phyloP scores from a whole-genome alignment of 805 yeast genomes.

The Myxozyma monticola region DNA sequence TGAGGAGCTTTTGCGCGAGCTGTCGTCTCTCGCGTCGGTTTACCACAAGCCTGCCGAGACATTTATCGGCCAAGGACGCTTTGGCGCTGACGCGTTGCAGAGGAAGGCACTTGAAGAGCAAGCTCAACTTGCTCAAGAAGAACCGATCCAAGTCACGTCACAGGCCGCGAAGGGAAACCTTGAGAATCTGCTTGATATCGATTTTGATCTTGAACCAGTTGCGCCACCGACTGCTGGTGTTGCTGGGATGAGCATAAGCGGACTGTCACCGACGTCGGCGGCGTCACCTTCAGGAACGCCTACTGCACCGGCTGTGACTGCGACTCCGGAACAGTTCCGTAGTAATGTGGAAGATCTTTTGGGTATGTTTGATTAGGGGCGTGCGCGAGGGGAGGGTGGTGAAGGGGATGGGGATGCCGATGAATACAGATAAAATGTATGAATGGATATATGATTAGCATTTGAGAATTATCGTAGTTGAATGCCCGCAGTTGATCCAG shows the following conservation, averaged over 20 bases:
- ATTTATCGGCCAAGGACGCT: constrained; percentile 51
- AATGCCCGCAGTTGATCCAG: no score
- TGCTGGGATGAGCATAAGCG: constrained; percentile 66
- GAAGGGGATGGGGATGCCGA: background rate
- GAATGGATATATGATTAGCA: background rate
- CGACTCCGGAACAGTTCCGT: constrained; percentile 25
- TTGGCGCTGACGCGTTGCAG: constrained; percentile 45
- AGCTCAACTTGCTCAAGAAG: constrained; percentile 72
- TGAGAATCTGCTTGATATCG: constrained; percentile 84
- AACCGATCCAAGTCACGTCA: constrained; percentile 45
- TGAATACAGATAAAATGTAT: background rate
- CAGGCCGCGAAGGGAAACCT: constrained; percentile 54
- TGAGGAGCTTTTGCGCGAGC: constrained; percentile 67
- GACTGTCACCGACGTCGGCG: constrained; percentile 33
- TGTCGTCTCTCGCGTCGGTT: constrained; percentile 84
- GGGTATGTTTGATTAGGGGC: constrained; percentile 27
- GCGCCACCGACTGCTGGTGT: constrained; percentile 47
- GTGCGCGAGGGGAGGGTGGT: background rate
- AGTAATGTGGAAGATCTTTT: constrained; percentile 30
- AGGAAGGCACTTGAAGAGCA: constrained; percentile 70
- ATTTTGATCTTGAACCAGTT: constrained; percentile 53
- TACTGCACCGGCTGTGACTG: constrained; percentile 31
- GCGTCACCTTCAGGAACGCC: constrained; percentile 23
- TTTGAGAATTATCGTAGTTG: constrained; percentile 16
- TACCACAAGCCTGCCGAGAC: constrained; percentile 78